Conservation (phyloP, 176 grass and related monocot species). For the Microstegium vimineum region DNA sequence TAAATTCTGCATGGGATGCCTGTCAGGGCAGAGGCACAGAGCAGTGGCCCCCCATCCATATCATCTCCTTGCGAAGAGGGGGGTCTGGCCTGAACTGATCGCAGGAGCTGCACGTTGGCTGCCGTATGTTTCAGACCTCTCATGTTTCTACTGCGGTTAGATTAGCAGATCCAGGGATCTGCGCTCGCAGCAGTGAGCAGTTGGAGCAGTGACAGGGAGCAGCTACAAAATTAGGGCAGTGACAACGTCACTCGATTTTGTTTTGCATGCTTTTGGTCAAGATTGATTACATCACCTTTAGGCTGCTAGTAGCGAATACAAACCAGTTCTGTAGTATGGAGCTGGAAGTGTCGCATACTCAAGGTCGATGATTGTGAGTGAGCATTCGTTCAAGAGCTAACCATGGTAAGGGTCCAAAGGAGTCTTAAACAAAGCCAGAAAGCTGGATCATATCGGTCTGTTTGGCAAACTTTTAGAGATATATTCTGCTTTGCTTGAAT, state of each 20-base stretch:
- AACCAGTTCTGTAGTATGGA: too few relatives aligned
- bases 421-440: too few relatives aligned
- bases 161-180: background rate
- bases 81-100: background rate
- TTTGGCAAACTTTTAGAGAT: too few relatives aligned
- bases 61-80: background rate
- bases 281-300: background rate
- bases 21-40: conserved; percentile 15
- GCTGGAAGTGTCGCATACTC: too few relatives aligned
- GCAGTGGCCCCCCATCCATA: background rate
- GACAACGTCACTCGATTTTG: background rate
- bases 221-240: background rate
- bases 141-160: conserved; percentile 15
- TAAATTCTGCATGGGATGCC: conserved; percentile 42
- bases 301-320: too few relatives aligned
- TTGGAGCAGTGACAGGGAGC: background rate
- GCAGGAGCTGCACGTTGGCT: background rate
- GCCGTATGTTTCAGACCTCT: too few relatives aligned
- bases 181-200: background rate
- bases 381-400: background rate
- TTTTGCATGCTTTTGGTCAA: background rate
- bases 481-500: too few relatives aligned
- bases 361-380: background rate
- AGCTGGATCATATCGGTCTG: too few relatives aligned
- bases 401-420: background rate